These are phyloP conservation scores for Kodamaea sp. DNA, from an alignment of 1,139 yeast species.

Conservation along the genomic window DNA sequence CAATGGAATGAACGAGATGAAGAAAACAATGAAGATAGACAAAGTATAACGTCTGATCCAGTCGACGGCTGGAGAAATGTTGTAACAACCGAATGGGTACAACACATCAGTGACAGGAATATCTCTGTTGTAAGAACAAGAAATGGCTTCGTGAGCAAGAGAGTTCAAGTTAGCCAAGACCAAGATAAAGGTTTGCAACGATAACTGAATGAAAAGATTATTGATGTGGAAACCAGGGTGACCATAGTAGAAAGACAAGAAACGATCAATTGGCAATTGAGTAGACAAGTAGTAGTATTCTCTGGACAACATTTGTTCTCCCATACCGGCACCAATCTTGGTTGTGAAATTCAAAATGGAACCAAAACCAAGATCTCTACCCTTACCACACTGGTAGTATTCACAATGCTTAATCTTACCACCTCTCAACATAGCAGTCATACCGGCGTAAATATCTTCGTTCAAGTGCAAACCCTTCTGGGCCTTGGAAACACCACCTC, in stretches of 20 bases:
- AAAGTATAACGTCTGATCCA: constrained; percentile 98
- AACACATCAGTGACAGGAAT: constrained; percentile 83
- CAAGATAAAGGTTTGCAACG: constrained; percentile 90
- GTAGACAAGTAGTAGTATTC: constrained; percentile 98
- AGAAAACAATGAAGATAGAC: constrained; percentile 97
- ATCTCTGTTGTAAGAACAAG: constrained; percentile 82
- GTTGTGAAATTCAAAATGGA: constrained; percentile 98
- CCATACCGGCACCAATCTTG: constrained; percentile 99
- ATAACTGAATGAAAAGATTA: constrained; percentile 91
- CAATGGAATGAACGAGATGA: constrained; percentile 94
- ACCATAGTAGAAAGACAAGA: constrained; percentile 96
- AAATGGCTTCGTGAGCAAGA: constrained; percentile 84
- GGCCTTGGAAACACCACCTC: constrained; percentile 99
- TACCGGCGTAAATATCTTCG: constrained; percentile 99
- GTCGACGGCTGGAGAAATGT: constrained; percentile 84
- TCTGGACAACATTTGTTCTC: constrained; percentile 98
- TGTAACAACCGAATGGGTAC: constrained; percentile 93
- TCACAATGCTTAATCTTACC: constrained; percentile 99
- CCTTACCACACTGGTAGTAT: constrained; percentile 99
- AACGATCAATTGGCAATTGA: constrained; percentile 94
- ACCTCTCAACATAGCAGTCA: constrained; percentile 96
- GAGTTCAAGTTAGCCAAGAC: constrained; percentile 90
- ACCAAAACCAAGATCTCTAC: constrained; percentile 99
- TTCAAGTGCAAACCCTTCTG: constrained; percentile 97
- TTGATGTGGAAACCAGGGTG: constrained; percentile 99